Evolutionary conservation across 2,329 filamentous ascomycete genomes (phyloP).

Genomic region (Fusarium falciforme): DNA sequence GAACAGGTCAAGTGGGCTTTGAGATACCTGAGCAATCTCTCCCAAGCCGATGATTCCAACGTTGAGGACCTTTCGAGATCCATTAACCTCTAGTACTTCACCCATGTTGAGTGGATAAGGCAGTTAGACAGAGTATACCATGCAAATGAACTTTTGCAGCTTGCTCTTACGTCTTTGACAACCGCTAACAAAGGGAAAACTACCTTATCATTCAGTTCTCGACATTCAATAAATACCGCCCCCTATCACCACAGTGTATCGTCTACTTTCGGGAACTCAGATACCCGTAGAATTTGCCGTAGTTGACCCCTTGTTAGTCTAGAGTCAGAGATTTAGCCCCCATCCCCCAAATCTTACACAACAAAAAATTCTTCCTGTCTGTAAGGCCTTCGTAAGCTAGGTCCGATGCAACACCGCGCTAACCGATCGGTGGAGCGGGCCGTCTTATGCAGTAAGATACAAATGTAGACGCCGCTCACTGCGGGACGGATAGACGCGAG

Average conservation of each 20-base stretch:
- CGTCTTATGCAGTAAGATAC: not conserved
- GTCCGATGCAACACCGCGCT: not conserved
- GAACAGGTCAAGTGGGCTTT: too few relatives aligned
- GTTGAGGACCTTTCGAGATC: slow-evolving; percentile 1
- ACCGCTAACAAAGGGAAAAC: not conserved
- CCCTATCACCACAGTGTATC: not conserved
- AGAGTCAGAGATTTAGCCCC: not conserved
- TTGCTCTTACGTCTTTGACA: not conserved
- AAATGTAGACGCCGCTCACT: not conserved
- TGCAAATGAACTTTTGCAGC: not conserved
- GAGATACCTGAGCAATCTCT: slow-evolving; percentile 23
- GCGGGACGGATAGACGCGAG: not conserved
- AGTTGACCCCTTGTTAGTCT: not conserved
- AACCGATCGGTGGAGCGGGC: not conserved
- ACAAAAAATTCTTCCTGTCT: not conserved
- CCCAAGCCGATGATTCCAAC: slow-evolving; percentile 20
- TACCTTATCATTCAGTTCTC: not conserved
- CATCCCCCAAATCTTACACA: not conserved
- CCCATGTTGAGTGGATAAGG: slow-evolving; percentile 1
- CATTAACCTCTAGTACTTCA: not conserved
- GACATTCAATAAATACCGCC: slow-evolving; percentile 1
- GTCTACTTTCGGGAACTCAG: not conserved
- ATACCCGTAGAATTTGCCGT: not conserved
- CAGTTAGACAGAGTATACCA: not conserved
- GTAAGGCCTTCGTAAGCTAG: not conserved